Conservation (phyloP, 306 rosid genomes). For the Cyclanthera cordifolia region DNA sequence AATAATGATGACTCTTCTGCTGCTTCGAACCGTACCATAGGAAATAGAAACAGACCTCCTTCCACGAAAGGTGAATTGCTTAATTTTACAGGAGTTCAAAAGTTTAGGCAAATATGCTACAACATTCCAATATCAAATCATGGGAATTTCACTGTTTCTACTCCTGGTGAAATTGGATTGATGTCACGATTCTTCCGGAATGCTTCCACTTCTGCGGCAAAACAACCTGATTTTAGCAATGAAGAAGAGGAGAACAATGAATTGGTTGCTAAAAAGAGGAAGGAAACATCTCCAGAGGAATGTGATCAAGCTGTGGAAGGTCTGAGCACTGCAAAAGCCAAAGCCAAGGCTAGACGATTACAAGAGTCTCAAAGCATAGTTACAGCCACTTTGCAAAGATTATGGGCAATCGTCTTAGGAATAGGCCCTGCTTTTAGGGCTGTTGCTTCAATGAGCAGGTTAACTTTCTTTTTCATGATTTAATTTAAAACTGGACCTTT, state of each 20-base stretch:
- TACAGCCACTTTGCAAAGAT: slow-evolving; percentile 29
- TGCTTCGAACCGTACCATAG: neutral
- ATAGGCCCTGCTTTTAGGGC: slow-evolving; percentile 77
- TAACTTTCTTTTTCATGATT: neutral
- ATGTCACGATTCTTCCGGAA: slow-evolving; percentile 28
- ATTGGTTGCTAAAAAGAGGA: slow-evolving; percentile 37
- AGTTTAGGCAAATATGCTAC: slow-evolving; percentile 12
- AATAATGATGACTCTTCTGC: neutral
- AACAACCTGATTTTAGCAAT: slow-evolving; percentile 25
- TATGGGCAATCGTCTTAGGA: slow-evolving; percentile 52
- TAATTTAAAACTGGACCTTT: neutral
- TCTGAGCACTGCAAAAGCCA: slow-evolving; percentile 67
- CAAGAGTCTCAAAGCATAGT: slow-evolving; percentile 39
- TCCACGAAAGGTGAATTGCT: slow-evolving; percentile 10
- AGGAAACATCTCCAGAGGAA: slow-evolving; percentile 83
- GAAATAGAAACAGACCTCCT: slow-evolving; percentile 10
- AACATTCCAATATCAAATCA: slow-evolving; percentile 10
- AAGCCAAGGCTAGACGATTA: slow-evolving; percentile 66
- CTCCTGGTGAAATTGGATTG: slow-evolving; percentile 29
- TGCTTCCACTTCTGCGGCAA: slow-evolving; percentile 39
- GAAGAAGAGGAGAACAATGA: slow-evolving; percentile 30
- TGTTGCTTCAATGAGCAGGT: slow-evolving; percentile 85
- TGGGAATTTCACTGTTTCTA: slow-evolving; percentile 13
- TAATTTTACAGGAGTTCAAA: slow-evolving; percentile 17
- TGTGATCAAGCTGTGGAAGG: slow-evolving; percentile 92